Evolutionary conservation across 202 grass and related monocot genomes (phyloP), one percentile per base, ranked within the genome.

Genomic region (Zoysia matrella): DNA sequence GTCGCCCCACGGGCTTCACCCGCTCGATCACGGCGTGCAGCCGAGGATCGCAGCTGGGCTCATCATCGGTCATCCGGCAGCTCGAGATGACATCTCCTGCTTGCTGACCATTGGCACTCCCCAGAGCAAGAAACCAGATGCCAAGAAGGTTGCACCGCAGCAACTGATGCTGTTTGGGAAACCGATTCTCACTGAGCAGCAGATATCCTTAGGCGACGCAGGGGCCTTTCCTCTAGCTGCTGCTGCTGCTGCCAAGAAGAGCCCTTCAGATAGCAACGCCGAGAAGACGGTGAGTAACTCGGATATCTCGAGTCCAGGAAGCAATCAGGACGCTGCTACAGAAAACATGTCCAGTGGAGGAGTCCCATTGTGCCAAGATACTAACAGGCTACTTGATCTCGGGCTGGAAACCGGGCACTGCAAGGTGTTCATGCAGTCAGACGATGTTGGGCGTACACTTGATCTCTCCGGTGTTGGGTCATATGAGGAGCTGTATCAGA

Each of bases 401-500:
- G 92, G 82, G 61, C 53, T 90, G 30, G 30, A 36, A 36, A 36
- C 30, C 30, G 30, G 30, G 30, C 30, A 36, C 30, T 36, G 30
- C 30, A 36, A 36, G 85, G 93, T 98, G 13, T 98, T 98, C 76
- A 81, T 98, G 92, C 90, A 98, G 52, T 91, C 92, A n/a, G 95
- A 93, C 71, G 95, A 98, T 80, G 87, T 98, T 14, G 92, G 95
- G 16, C 88, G 95, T 47, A 95, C 95, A 1, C 84, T 98, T 11
- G 95, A 98, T 50, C 88, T 98, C 60, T 64, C 92, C 4, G 84
- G 71, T 71, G 82, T 98, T 83, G 83, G 70, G 13, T 98, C 95
- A 12, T 98, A 98, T 0, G 95, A 36, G 30, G 30, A 36, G 30
- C 30, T 36, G 0, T 36, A 36, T 36, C 30, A 36, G 30, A 36